Evolutionary conservation across 495 filamentous ascomycete genomes (phyloP).

Genomic region (Neurospora tetraspora): DNA sequence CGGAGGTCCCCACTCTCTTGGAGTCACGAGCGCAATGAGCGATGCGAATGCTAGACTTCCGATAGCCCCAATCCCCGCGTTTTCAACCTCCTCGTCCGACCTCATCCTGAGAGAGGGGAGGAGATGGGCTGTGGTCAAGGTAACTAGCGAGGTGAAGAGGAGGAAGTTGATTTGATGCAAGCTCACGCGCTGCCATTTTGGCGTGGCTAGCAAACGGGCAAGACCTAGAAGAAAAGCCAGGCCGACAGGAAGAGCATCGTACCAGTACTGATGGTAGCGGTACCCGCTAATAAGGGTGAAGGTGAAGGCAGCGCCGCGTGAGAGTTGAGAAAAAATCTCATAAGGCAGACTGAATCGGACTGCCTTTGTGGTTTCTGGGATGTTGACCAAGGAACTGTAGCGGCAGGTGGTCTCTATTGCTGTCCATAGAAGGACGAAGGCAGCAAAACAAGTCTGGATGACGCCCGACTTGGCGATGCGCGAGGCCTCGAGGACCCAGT

Average conservation of each 20-base stretch:
- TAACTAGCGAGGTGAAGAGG: slow-evolving; percentile 16
- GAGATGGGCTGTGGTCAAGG: slow-evolving; percentile 16
- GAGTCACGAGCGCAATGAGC: slow-evolving; percentile 24
- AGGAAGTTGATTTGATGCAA: slow-evolving; percentile 31
- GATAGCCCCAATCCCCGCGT: slow-evolving; percentile 14
- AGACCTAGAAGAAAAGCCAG: slow-evolving; percentile 29
- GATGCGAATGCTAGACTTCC: slow-evolving; percentile 19
- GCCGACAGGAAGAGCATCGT: slow-evolving; percentile 16
- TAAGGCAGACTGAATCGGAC: slow-evolving; percentile 19
- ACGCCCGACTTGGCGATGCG: slow-evolving; percentile 3
- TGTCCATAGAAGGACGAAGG: not conserved
- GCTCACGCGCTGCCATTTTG: slow-evolving; percentile 27
- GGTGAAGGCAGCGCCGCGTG: slow-evolving; percentile 21
- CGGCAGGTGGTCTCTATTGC: slow-evolving; percentile 1
- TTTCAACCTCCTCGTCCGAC: slow-evolving; percentile 4
- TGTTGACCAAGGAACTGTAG: not conserved
- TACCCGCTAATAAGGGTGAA: slow-evolving; percentile 17
- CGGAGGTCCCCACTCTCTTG: slow-evolving; percentile 30
- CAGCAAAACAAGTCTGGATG: not conserved
- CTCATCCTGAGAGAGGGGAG: slow-evolving; percentile 23
- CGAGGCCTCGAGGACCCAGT: slow-evolving; percentile 2
- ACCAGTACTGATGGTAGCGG: slow-evolving; percentile 14
- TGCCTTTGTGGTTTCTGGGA: slow-evolving; percentile 4
- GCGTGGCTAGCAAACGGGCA: slow-evolving; percentile 20
- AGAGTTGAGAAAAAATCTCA: slow-evolving; percentile 24